phyloP scores from a whole-genome alignment of 1,139 yeast genomes.

The Yamadazyma friedrichii region DNA sequence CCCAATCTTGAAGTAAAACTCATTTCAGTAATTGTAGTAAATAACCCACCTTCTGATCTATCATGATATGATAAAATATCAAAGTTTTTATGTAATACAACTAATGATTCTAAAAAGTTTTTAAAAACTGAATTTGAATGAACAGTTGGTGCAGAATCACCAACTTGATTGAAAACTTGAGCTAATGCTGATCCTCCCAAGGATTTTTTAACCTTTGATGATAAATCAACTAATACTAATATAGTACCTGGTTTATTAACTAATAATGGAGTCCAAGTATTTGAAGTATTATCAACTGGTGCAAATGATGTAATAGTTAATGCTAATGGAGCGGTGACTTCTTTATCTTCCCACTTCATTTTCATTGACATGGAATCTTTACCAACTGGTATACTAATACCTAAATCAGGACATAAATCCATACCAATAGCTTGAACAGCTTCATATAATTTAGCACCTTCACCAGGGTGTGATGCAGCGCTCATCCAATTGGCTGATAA shows the following conservation, averaged over 20 bases:
- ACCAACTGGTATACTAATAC: constrained; percentile 93
- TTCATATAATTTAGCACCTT: constrained; percentile 91
- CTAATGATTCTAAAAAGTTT: constrained; percentile 65
- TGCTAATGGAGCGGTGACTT: constrained; percentile 94
- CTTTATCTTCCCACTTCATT: constrained; percentile 94
- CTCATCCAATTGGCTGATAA: constrained; percentile 99
- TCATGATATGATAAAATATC: constrained; percentile 91
- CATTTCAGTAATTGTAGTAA: constrained; percentile 88
- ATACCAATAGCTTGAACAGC: constrained; percentile 97
- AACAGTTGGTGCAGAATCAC: constrained; percentile 81
- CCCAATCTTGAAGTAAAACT: constrained; percentile 96
- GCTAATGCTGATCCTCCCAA: constrained; percentile 95
- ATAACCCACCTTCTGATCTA: constrained; percentile 94
- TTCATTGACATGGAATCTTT: constrained; percentile 99
- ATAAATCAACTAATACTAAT: constrained; percentile 79
- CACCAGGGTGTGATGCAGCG: constrained; percentile 93
- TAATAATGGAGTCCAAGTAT: constrained; percentile 94
- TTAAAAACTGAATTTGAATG: constrained; percentile 64
- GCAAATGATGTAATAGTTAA: constrained; percentile 89
- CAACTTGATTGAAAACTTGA: constrained; percentile 88
- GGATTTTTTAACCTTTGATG: constrained; percentile 54
- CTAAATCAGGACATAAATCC: constrained; percentile 91
- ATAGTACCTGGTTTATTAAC: constrained; percentile 52
- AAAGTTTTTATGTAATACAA: constrained; percentile 65
- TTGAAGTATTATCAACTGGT: constrained; percentile 79